Evolutionary conservation across 2,329 filamentous ascomycete species (phyloP).

Genomic region (Diaporthe ilicicola): DNA sequence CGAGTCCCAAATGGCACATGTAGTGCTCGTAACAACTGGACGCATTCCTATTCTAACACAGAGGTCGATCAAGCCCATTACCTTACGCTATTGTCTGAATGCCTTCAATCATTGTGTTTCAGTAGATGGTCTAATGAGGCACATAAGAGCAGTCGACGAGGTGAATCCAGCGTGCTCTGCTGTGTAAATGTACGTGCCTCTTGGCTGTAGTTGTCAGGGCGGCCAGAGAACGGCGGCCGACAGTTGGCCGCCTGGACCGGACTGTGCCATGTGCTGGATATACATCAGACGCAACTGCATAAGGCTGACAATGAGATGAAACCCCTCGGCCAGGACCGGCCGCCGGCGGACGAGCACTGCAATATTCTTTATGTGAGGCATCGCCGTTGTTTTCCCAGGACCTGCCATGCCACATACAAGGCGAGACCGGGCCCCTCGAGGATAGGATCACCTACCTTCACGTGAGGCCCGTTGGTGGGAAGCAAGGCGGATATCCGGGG

Average conservation of each 20-base stretch:
- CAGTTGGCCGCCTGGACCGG: slow-evolving; percentile 1
- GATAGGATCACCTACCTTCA: slow-evolving; percentile 6
- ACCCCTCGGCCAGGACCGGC: slow-evolving; percentile 3
- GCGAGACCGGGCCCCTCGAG: not conserved
- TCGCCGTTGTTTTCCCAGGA: not conserved
- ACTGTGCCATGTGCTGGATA: not conserved
- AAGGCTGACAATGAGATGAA: not conserved
- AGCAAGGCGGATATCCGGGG: not conserved
- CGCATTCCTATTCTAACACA: not conserved
- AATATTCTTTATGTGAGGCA: not conserved
- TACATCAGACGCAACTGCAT: not conserved
- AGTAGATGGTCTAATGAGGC: not conserved
- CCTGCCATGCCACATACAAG: not conserved
- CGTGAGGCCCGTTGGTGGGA: not conserved
- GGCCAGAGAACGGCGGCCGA: not conserved
- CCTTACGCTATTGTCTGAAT: not conserved
- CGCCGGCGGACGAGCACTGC: not conserved
- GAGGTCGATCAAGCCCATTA: too few species aligned
- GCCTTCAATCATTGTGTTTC: not conserved
- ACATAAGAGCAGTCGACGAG: too few species aligned
- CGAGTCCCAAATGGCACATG: too few species aligned
- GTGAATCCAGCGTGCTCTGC: not conserved
- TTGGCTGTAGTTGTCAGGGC: not conserved
- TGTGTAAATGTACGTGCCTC: not conserved
- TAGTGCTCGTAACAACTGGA: too few species aligned